Evolutionary conservation across 768 basidiomycete genomes (phyloP).

Genomic region (Serendipita sp.): DNA sequence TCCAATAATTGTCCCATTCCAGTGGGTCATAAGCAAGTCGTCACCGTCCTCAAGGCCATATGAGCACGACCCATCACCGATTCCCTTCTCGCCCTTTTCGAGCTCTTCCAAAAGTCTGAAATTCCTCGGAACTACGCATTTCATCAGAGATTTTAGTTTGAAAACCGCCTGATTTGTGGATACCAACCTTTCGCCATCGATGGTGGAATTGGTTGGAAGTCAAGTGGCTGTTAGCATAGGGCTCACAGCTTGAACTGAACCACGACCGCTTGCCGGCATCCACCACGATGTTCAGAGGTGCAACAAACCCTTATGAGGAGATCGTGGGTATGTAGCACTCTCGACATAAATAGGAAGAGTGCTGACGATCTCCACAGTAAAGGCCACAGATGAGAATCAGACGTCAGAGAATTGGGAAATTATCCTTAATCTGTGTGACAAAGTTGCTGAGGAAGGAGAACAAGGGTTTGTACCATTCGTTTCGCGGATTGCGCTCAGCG

Average conservation of each 20-base stretch:
- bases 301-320: constrained; percentile 73
- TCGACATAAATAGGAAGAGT: neutral
- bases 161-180: constrained; percentile 6
- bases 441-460: constrained; percentile 79
- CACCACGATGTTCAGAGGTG: constrained; percentile 51
- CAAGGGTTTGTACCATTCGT: constrained; percentile 43
- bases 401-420: constrained; percentile 94
- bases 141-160: neutral
- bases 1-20: constrained; percentile 99
- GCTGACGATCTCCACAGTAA: constrained; percentile 32
- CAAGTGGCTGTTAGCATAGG: too few relatives aligned
- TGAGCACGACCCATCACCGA: constrained; percentile 94
- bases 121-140: constrained; percentile 70
- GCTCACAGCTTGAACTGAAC: neutral
- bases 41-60: constrained; percentile 92
- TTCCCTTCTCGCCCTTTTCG: constrained; percentile 99
- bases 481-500: neutral
- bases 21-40: constrained; percentile 93
- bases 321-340: constrained; percentile 54
- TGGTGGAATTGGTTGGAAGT: neutral
- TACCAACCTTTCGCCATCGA: constrained; percentile 22
- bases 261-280: constrained; percentile 4
- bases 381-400: constrained; percentile 95
- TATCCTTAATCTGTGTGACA: constrained; percentile 88
- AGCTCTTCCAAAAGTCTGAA: constrained; percentile 95